Evolutionary conservation across 2,329 filamentous ascomycete species (phyloP), one percentile per base, ranked within the genome.

Genomic region (Cytospora chrysosperma): DNA sequence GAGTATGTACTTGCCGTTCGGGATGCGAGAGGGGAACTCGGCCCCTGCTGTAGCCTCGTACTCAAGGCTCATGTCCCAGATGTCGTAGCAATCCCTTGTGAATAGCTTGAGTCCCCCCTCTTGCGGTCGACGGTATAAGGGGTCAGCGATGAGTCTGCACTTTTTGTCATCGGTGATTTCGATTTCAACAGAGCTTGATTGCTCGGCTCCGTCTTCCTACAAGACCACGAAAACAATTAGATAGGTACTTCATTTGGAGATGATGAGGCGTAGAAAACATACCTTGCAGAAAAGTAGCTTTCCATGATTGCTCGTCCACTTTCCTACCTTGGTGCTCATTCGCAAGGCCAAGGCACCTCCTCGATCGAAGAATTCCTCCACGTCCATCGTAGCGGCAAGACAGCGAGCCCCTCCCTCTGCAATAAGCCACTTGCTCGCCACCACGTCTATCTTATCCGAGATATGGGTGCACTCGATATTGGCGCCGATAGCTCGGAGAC

Each of bases 281-380:
- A 59, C 56, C 47, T 59, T 59, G 47, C 32, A 59, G 9, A 59
- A 40, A 0, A 59, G 12, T n/a, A 52, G 24, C 7, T 24, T 8
- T 10, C 43, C 24, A 4, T 17, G 32, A 2, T 59, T 47, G 26
- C 24, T 4, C 2, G n/a, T 26, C 47, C 56, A 59, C 10, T 59
- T 19, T 21, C 24, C 47, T 3, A 10, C 24, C 4, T 28, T n/a
- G 1, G 21, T 59, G 8, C 47, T 30, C 17, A 37, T 52, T 12
- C 51, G 56, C 30, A 59, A 15, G 5, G 28, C 56, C 10, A 59
- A n/a, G 21, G 47, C 56, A 15, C 47, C 56, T 8, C 56, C 56
- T 24, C 34, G 43, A 9, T 52, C 47, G 47, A 59, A 59, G 56
- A 59, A 59, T 17, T 40, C 56, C 13, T 59, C 56, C 13, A 37